Conservation (phyloP, 2,329 filamentous ascomycete genomes). For the Catunica adiposa region DNA sequence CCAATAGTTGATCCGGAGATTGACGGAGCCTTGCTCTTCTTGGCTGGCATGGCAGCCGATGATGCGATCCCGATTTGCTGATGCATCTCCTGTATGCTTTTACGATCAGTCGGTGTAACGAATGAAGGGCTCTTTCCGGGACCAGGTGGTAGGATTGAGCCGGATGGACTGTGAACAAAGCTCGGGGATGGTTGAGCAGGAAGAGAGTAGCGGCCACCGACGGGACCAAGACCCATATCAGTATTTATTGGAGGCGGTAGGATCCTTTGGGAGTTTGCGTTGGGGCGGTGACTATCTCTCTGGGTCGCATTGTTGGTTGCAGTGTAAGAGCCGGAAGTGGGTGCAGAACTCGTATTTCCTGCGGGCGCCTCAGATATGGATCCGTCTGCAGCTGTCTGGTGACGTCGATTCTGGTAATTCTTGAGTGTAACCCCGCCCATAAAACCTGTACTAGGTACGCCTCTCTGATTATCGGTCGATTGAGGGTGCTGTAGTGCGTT, state of each 20-base stretch:
- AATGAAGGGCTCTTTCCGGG: slow-evolving; percentile 27
- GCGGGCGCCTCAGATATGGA: background rate
- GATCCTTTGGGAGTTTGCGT: slow-evolving; percentile 17
- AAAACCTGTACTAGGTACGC: slow-evolving; percentile 29
- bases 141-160: slow-evolving; percentile 3
- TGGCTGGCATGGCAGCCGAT: slow-evolving; percentile 15
- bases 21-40: slow-evolving; percentile 11
- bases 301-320: background rate
- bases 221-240: slow-evolving; percentile 1
- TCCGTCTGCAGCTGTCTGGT: slow-evolving; percentile 17
- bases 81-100: slow-evolving; percentile 20
- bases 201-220: slow-evolving; percentile 8
- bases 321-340: background rate
- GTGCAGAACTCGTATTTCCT: slow-evolving; percentile 11
- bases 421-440: slow-evolving; percentile 38
- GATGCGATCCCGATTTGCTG: slow-evolving; percentile 8
- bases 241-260: slow-evolving; percentile 18
- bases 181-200: slow-evolving; percentile 9
- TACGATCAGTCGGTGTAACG: slow-evolving; percentile 33
- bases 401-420: slow-evolving; percentile 30
- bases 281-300: slow-evolving; percentile 15
- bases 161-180: slow-evolving; percentile 9
- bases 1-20: slow-evolving; percentile 21
- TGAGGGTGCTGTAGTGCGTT: slow-evolving; percentile 20
- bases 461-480: slow-evolving; percentile 20